Conservation (phyloP, 2,329 filamentous ascomycete genomes). For the Catunica adiposa region DNA sequence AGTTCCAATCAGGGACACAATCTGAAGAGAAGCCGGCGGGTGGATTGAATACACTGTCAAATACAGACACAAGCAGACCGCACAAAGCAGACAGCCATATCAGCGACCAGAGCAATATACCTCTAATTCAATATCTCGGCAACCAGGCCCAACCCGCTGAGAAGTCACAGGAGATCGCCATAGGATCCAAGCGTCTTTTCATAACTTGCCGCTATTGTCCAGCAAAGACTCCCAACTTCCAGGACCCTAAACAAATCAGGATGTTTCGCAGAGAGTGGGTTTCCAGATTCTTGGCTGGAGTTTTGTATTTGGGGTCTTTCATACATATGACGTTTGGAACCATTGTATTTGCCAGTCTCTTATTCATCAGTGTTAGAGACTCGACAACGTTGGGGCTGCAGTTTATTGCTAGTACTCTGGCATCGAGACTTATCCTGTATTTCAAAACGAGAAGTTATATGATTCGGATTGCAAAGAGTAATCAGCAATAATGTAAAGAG, state of each 20-base stretch:
- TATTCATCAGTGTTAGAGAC: background rate
- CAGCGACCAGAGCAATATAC: no score
- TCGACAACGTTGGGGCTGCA: background rate
- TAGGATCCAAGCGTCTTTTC: no score
- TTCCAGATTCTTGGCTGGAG: no score
- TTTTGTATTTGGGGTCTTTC: slow-evolving; percentile 1
- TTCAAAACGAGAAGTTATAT: background rate
- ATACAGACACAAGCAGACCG: no score
- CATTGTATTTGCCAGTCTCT: background rate
- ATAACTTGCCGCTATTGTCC: background rate
- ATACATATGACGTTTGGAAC: slow-evolving; percentile 5
- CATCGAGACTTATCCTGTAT: background rate
- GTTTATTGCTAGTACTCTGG: background rate
- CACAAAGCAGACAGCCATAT: no score
- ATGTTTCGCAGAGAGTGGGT: no score
- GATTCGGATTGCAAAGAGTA: background rate
- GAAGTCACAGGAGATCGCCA: background rate
- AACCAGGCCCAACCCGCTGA: background rate
- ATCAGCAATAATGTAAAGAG: no score
- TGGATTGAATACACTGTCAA: no score
- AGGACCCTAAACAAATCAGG: no score
- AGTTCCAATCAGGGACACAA: background rate
- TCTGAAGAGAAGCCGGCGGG: background rate
- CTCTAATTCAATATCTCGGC: no score
- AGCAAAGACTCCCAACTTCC: no score